Percentiles rank a stretch among this genome's conserved stretches.
Evolutionary conservation across 2,329 filamentous ascomycete species (phyloP).

Genomic region (Phialophora expanda): DNA sequence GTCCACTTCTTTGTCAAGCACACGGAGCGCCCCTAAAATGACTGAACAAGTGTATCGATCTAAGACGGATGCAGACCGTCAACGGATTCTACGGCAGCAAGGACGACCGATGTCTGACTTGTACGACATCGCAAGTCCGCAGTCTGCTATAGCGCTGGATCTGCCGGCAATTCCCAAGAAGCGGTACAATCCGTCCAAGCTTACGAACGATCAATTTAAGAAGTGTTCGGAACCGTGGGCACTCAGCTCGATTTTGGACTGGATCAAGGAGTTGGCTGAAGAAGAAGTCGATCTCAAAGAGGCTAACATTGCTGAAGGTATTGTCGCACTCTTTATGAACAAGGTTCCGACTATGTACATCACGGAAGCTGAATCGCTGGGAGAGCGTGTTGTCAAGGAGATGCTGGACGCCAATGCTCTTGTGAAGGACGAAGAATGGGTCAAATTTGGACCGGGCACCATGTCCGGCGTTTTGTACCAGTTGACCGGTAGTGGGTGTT

Average conservation of each 20-base stretch:
- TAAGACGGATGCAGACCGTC: slow-evolving; percentile 85
- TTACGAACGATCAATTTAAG: slow-evolving; percentile 79
- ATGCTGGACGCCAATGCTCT: slow-evolving; percentile 82
- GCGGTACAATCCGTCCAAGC: slow-evolving; percentile 83
- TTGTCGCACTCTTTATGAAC: slow-evolving; percentile 86
- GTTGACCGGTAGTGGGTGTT: slow-evolving; percentile 88
- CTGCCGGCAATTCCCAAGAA: slow-evolving; percentile 82
- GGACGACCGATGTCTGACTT: slow-evolving; percentile 56
- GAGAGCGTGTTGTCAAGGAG: slow-evolving; percentile 73
- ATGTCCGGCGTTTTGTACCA: slow-evolving; percentile 94
- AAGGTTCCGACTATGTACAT: slow-evolving; percentile 99
- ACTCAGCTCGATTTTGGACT: slow-evolving; percentile 80
- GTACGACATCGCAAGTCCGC: slow-evolving; percentile 61
- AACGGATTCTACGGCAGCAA: slow-evolving; percentile 58
- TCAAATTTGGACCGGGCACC: slow-evolving; percentile 81
- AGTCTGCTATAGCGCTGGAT: slow-evolving; percentile 70
- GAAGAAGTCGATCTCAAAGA: slow-evolving; percentile 86
- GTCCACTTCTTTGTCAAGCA: slow-evolving; percentile 81
- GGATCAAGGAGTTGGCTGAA: slow-evolving; percentile 88
- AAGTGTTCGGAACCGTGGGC: slow-evolving; percentile 92
- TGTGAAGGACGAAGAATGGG: slow-evolving; percentile 93
- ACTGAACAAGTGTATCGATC: slow-evolving; percentile 79
- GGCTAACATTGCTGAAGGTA: slow-evolving; percentile 82
- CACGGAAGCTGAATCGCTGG: slow-evolving; percentile 88
- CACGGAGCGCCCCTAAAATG: slow-evolving; percentile 78